Base-by-base conservation (phyloP, 169 alveolate species). In the Cryptosporidium ubiquitum region DNA sequence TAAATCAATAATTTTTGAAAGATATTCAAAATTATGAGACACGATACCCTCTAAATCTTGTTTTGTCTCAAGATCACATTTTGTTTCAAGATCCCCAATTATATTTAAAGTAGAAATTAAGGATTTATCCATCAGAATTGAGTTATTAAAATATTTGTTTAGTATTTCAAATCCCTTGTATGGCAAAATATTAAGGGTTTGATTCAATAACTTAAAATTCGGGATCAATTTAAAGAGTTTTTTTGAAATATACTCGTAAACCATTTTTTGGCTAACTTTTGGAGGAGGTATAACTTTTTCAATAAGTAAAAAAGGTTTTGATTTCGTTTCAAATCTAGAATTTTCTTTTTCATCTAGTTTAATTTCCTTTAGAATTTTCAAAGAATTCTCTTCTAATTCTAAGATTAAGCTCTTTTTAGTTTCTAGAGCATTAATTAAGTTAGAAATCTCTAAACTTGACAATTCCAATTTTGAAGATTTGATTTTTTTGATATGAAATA, bases 261-360 rank as follows among this genome's bases (percentile, higher is more conserved):
- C 51, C 12, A 35, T 35, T 26, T 58, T 42, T 16, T 58, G 85
- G 29, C 58, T 52, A 18, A 55, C 26, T n/a, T 33, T 73, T 18
- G 85, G 85, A 16, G 85, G 71, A 10, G 9, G 5, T 10, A 73
- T 33, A 3, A 58, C 20, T 40, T 73, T 73, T 6, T 73, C 70
- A 31, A 55, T 2, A 33, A 73, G 51, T 10, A 16, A 9, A 51
- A 31, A 35, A 31, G n/a, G 5, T 2, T 35, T 33, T 4, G 69
- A 31, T 14, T n/a, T n/a, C 14, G 47, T 29, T 10, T 64, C 71
- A 64, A 64, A 31, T 29, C 52, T 64, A 9, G 51, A 35, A 10
- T 64, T 64, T 29, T 64, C 71, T 18, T 0, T 64, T 33, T 64
- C 71, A 33, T 64, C 42, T 10, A 14, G 52, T n/a, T 33, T 37